These are phyloP conservation scores for Scenedesmus sp. DNA, from an alignment of 163 green algal species.

Conservation along the genomic window DNA sequence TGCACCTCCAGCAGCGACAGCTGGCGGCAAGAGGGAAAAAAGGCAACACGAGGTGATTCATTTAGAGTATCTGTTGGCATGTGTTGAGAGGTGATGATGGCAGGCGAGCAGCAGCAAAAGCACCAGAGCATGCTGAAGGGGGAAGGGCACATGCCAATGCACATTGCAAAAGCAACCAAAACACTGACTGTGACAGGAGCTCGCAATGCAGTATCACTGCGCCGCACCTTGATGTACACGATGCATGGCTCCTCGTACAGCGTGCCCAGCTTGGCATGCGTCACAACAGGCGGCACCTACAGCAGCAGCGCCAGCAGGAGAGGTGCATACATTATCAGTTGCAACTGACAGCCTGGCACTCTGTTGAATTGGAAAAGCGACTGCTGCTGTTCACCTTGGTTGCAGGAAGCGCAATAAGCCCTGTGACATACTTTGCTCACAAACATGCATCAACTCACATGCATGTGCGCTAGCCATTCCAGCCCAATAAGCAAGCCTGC, in stretches of 20 bases:
- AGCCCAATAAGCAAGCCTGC: neutral
- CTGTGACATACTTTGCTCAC: neutral
- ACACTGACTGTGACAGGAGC: neutral
- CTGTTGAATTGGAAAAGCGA: neutral
- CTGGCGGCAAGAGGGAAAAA: neutral
- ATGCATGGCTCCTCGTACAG: conserved; percentile 56
- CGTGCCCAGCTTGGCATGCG: conserved; percentile 50
- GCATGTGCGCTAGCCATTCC: too few relatives aligned
- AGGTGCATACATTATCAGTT: neutral
- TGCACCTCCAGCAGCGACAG: conserved; percentile 46
- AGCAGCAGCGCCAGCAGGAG: neutral
- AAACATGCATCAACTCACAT: too few relatives aligned
- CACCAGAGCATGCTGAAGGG: neutral
- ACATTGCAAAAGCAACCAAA: neutral
- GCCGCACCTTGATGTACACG: conserved; percentile 46
- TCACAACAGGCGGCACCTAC: conserved; percentile 49
- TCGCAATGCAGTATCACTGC: too few relatives aligned
- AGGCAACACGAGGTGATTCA: neutral
- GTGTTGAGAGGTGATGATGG: neutral
- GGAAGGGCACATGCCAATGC: neutral
- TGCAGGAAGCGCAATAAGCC: neutral
- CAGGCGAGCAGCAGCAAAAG: neutral
- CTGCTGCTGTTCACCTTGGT: neutral
- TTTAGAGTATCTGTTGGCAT: neutral
- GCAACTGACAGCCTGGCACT: neutral